Conservation (phyloP, 345 rosid species). For the Conringia planisiliqua region DNA sequence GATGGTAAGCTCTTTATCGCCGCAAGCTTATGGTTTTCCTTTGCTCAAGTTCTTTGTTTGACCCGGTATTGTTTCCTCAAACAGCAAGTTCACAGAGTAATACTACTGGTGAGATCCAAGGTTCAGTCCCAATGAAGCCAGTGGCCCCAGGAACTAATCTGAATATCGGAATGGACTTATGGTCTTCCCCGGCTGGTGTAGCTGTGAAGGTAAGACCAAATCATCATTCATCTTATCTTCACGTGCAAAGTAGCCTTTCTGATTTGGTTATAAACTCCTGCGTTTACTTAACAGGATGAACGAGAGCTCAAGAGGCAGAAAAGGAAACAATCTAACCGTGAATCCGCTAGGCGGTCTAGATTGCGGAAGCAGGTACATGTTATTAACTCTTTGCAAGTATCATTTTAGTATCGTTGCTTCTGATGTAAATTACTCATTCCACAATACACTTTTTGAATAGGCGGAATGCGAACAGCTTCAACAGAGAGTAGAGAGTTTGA, state of each 20-base stretch:
- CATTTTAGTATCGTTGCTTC: not conserved
- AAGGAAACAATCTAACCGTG: conserved; percentile 96
- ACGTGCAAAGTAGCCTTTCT: not conserved
- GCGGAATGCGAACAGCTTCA: conserved; percentile 96
- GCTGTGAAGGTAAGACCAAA: conserved; percentile 55
- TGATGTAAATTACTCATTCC: not conserved
- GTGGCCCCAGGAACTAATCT: conserved; percentile 66
- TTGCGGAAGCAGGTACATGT: conserved; percentile 82
- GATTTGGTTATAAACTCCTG: not conserved
- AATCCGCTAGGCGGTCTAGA: conserved; percentile 97
- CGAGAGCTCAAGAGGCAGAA: conserved; percentile 90
- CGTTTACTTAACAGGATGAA: conserved; percentile 61
- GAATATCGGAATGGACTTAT: conserved; percentile 90
- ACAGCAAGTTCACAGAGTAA: conserved; percentile 64
- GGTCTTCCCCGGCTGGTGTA: conserved; percentile 69
- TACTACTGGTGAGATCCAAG: conserved; percentile 43
- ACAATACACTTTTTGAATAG: conserved; percentile 29
- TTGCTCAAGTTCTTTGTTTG: not conserved
- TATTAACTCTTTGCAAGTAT: not conserved
- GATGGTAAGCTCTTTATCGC: conserved; percentile 51
- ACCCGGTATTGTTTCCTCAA: conserved; percentile 23
- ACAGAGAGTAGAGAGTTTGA: conserved; percentile 62
- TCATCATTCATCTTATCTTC: conserved; percentile 40
- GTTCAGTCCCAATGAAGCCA: conserved; percentile 63
- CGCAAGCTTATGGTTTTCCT: not conserved